These are phyloP conservation scores for Spergularia bocconei DNA, from an alignment of 148 eudicot species.

Conservation along the genomic window DNA sequence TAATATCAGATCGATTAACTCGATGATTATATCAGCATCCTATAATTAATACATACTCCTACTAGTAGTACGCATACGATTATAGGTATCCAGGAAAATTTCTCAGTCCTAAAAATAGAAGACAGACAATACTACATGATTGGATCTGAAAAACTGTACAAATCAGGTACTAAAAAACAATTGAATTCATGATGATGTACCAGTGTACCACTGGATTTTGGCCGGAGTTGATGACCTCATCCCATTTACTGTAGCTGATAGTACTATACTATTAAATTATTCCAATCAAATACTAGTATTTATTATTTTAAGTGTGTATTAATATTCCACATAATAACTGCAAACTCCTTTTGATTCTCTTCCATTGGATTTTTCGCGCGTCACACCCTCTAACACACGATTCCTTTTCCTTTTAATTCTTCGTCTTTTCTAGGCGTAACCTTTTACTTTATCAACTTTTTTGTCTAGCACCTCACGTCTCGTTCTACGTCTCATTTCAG, in stretches of 20 bases:
- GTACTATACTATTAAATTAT: background rate
- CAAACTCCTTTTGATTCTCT: background rate
- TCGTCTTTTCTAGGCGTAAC: constrained; percentile 11
- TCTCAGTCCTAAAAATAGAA: background rate
- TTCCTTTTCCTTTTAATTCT: background rate
- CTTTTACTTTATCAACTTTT: background rate
- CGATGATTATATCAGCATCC: too few species aligned
- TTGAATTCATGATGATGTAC: background rate
- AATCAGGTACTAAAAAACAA: background rate
- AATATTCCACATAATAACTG: background rate
- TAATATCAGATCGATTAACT: too few species aligned
- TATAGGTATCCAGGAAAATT: too few species aligned
- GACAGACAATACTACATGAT: background rate
- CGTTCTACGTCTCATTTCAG: too few species aligned
- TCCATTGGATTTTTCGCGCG: constrained; percentile 24
- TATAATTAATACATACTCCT: too few species aligned
- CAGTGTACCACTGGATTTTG: constrained; percentile 7
- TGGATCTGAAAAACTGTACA: background rate
- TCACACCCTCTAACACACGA: constrained; percentile 3
- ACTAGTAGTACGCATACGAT: too few species aligned
- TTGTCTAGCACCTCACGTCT: background rate
- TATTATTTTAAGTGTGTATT: background rate
- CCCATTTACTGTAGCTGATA: background rate
- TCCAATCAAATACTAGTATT: background rate
- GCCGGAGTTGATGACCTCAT: background rate